Percentiles rank a stretch among this genome's conserved stretches.
Conservation (phyloP, 2,329 filamentous ascomycete genomes). For the Gnomoniopsis sp. region DNA sequence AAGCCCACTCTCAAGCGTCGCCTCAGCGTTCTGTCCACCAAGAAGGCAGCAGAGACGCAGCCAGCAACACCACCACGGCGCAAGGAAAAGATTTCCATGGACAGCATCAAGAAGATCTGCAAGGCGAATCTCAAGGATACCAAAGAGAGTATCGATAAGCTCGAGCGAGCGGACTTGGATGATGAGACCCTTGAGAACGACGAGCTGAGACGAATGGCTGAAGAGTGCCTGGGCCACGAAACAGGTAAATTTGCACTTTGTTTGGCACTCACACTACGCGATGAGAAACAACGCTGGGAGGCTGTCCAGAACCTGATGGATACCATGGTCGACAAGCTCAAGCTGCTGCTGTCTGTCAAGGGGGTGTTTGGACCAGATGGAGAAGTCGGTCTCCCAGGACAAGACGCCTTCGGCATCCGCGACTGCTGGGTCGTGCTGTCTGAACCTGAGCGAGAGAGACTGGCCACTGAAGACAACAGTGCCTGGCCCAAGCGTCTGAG, state of each 20-base stretch:
- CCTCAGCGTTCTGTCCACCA: conserved; percentile 6
- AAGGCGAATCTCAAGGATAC: conserved; percentile 13
- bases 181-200: conserved; percentile 6
- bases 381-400: conserved; percentile 10
- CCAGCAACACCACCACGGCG: conserved; percentile 4
- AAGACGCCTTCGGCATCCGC: conserved; percentile 9
- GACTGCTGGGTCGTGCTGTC: conserved; percentile 16
- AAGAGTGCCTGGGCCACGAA: conserved; percentile 8
- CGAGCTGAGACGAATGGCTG: conserved; percentile 7
- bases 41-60: not conserved
- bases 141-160: conserved; percentile 12
- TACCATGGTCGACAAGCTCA: conserved; percentile 9
- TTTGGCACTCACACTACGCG: conserved; percentile 6
- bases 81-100: conserved; percentile 11
- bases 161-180: conserved; percentile 8
- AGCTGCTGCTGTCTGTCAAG: conserved; percentile 6
- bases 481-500: conserved; percentile 7
- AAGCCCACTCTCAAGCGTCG: conserved; percentile 8
- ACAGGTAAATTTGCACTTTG: conserved; percentile 9
- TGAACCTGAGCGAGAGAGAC: conserved; percentile 8
- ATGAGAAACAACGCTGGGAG: conserved; percentile 9
- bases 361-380: conserved; percentile 5
- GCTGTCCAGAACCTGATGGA: conserved; percentile 7
- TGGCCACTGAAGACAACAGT: conserved; percentile 3
- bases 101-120: conserved; percentile 10